Percentiles rank a stretch among this genome's conserved stretches.
Conservation (phyloP, 345 rosid genomes). For the Lepidium didymum region DNA sequence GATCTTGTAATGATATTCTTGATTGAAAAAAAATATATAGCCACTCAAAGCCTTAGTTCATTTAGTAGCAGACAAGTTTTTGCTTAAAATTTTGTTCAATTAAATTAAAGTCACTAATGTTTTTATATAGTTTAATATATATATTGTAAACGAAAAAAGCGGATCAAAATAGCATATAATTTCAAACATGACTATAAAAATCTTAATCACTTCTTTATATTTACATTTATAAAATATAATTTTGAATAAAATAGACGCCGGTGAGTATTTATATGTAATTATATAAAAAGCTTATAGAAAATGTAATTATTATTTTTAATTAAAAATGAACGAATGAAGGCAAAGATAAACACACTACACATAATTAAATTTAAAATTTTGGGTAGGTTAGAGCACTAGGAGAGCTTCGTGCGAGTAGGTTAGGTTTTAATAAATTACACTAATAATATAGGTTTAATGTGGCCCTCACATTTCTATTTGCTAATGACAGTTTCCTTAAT, state of each 20-base stretch:
- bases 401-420: slow-evolving; percentile 1
- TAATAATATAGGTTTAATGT: background rate
- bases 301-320: background rate
- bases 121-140: too few species aligned
- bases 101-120: too few species aligned
- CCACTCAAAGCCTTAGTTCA: background rate
- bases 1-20: too few species aligned
- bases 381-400: slow-evolving; percentile 27
- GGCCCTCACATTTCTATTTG: slow-evolving; percentile 16
- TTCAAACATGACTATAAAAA: background rate
- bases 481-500: background rate
- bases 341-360: background rate
- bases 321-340: background rate
- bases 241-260: background rate
- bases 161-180: background rate
- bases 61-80: background rate
- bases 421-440: background rate
- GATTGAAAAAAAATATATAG: too few species aligned
- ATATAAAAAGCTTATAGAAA: background rate
- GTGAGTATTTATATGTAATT: background rate
- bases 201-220: background rate
- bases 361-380: background rate
- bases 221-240: background rate
- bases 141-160: background rate
- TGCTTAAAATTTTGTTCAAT: too few species aligned